Percentiles rank a stretch among this genome's conserved stretches.
Evolutionary conservation across 768 basidiomycete species (phyloP).

Genomic region (Calvatia gigantea): DNA sequence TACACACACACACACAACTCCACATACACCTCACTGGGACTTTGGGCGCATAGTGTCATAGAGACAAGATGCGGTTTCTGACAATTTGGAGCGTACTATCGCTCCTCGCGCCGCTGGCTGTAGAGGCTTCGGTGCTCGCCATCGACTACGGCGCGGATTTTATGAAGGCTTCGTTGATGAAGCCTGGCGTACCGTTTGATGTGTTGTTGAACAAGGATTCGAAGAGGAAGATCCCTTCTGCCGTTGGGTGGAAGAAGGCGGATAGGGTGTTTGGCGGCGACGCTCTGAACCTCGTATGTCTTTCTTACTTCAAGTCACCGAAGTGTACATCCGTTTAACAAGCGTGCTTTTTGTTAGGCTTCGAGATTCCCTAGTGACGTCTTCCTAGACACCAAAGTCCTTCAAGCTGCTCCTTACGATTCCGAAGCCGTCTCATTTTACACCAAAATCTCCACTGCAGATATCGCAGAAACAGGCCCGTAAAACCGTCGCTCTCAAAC

Average conservation of each 20-base stretch:
- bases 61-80: conserved; percentile 35
- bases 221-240: conserved; percentile 89
- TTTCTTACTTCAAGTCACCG: background rate
- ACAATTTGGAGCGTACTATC: conserved; percentile 34
- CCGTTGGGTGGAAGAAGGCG: conserved; percentile 88
- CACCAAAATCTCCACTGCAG: conserved; percentile 50
- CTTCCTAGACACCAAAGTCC: conserved; percentile 80
- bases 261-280: conserved; percentile 90
- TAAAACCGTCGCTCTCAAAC: conserved; percentile 55
- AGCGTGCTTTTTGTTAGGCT: conserved; percentile 47
- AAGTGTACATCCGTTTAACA: conserved; percentile 3
- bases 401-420: conserved; percentile 68
- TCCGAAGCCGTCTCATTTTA: conserved; percentile 59
- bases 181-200: conserved; percentile 92
- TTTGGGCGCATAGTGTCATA: background rate
- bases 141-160: conserved; percentile 99
- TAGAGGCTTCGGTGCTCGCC: conserved; percentile 80
- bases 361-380: conserved; percentile 88
- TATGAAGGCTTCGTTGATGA: conserved; percentile 95
- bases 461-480: conserved; percentile 53
- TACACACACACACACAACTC: background rate
- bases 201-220: conserved; percentile 96
- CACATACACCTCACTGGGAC: background rate
- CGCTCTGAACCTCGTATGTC: conserved; percentile 80
- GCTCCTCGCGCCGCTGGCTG: conserved; percentile 37